A percentile compares a stretch with the other conserved stretches of the same genome.
These are phyloP conservation scores for Jatropha curcas DNA, from an alignment of 345 rosid species.

Conservation along the genomic window DNA sequence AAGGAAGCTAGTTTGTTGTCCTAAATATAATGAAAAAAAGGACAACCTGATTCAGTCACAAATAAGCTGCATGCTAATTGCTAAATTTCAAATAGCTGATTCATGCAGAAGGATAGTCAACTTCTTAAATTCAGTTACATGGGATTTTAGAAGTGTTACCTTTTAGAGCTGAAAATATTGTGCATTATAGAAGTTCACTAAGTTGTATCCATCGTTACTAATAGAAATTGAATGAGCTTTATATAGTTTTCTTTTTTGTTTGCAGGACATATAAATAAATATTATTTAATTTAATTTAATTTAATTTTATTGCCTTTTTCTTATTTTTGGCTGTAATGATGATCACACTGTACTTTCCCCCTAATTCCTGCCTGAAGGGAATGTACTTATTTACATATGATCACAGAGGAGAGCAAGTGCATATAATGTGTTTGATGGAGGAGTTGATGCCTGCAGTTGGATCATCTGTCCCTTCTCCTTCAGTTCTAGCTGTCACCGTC, in stretches of 20 bases:
- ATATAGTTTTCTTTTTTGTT: background rate
- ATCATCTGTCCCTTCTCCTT: conserved; percentile 72
- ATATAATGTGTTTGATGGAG: conserved; percentile 75
- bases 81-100: background rate
- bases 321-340: conserved; percentile 22
- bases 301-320: background rate
- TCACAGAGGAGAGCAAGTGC: conserved; percentile 87
- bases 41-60: background rate
- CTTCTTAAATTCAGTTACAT: background rate
- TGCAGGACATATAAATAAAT: background rate
- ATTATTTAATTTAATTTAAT: background rate
- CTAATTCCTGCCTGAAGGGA: conserved; percentile 17
- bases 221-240: background rate
- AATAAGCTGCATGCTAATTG: background rate
- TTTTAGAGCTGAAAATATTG: background rate
- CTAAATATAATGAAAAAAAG: background rate
- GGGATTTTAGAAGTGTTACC: background rate
- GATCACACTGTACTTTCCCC: conserved; percentile 20
- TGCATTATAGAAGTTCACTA: background rate
- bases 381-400: conserved; percentile 30
- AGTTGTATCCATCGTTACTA: background rate
- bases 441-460: conserved; percentile 93
- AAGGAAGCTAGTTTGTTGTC: background rate
- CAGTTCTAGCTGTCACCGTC: conserved; percentile 59
- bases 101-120: background rate